These are phyloP conservation scores for Casuarina equisetifolia DNA, from an alignment of 306 rosid genomes.

Conservation along the genomic window DNA sequence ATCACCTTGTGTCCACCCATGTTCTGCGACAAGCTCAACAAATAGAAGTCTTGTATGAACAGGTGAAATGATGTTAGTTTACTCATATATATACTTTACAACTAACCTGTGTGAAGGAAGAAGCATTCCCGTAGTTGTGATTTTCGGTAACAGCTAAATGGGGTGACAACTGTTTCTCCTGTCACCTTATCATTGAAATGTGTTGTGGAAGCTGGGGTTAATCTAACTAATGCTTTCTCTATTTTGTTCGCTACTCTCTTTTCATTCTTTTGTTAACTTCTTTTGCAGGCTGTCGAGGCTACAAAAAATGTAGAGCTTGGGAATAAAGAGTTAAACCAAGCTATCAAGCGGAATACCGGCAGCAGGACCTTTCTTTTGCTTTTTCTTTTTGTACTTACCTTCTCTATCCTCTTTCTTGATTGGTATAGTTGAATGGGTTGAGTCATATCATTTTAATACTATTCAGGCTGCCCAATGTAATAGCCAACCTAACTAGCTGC, in stretches of 20 bases:
- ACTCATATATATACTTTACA: conserved; percentile 7
- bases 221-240: not conserved
- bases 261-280: not conserved
- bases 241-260: conserved; percentile 1
- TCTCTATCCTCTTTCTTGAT: conserved; percentile 86
- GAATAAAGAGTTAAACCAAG: conserved; percentile 88
- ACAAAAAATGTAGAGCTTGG: conserved; percentile 88
- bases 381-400: conserved; percentile 78
- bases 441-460: conserved; percentile 6
- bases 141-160: not conserved
- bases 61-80: conserved; percentile 46
- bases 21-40: conserved; percentile 96
- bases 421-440: conserved; percentile 66
- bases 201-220: not conserved
- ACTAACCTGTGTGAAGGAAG: conserved; percentile 1
- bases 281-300: conserved; percentile 90
- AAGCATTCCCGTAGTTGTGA: too few species aligned
- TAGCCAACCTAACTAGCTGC: too few species aligned
- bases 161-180: too few species aligned
- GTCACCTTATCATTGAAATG: not conserved
- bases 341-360: conserved; percentile 79
- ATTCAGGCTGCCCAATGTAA: not conserved
- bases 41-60: conserved; percentile 81
- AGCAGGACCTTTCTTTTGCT: conserved; percentile 93
- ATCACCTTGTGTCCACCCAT: conserved; percentile 94